These are phyloP conservation scores for Linnemannia hyalina DNA, from an alignment of 192 early-diverging fungal species.

Conservation along the genomic window DNA sequence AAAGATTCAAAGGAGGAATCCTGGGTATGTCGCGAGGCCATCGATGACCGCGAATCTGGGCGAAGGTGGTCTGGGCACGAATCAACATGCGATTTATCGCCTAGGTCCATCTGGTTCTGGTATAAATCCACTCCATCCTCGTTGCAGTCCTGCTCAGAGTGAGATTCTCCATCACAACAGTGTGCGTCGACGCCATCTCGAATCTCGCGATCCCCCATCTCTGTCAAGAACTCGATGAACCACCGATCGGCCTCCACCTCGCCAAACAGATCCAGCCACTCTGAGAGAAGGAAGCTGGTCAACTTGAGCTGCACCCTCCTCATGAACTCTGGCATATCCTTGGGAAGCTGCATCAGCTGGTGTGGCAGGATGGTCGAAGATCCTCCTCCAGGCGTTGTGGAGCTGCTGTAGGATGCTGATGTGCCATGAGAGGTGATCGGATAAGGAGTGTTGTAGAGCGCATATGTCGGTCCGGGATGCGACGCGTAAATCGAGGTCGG, in stretches of 20 bases:
- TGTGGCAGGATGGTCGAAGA: constrained; percentile 36
- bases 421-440: constrained; percentile 29
- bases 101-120: constrained; percentile 29
- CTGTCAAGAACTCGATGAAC: constrained; percentile 56
- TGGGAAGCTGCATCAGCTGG: constrained; percentile 22
- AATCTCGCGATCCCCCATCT: constrained; percentile 16
- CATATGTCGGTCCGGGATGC: constrained; percentile 34
- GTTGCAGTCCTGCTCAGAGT: constrained; percentile 11
- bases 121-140: constrained; percentile 25
- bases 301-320: constrained; percentile 43
- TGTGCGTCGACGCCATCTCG: neutral
- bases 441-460: constrained; percentile 45
- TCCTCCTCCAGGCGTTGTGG: constrained; percentile 12
- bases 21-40: neutral
- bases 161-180: neutral
- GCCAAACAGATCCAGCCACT: constrained; percentile 50
- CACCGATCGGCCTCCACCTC: constrained; percentile 57
- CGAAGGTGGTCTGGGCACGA: neutral
- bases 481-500: constrained; percentile 41
- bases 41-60: neutral
- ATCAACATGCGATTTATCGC: neutral
- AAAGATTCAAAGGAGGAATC: neutral
- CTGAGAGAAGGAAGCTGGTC: constrained; percentile 57
- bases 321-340: constrained; percentile 54
- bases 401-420: constrained; percentile 24